Evolutionary conservation across 257 asterid genomes (phyloP), one percentile per base, ranked within the genome.

Genomic region (Sherardia arvensis): DNA sequence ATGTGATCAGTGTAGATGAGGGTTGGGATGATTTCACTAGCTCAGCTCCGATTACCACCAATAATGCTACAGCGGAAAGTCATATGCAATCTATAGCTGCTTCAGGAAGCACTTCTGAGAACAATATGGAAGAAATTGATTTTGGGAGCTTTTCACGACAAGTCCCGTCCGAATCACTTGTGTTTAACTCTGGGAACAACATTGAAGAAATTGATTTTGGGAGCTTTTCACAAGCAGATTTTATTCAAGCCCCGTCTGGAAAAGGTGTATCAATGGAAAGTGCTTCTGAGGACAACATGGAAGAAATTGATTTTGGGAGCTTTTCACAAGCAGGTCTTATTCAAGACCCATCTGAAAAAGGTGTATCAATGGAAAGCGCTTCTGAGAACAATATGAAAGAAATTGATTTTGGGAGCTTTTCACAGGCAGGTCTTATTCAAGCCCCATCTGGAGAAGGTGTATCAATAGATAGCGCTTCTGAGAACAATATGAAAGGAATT

Each of bases 11-110:
- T 26, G 59, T 48, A 66, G 83, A 82, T 47, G 83, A 70, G 25
- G 80, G 78, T 4, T 87, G 97, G 97, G 67, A 85, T 81, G 85
- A 82, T 70, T 84, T 90, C 74, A 75, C 87, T 4, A 77, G 83
- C 79, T 78, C 87, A 38, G 64, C 78, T 60, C 71, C 71, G 59
- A 59, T 55, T 80, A 80, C 59, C 78, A 61, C 81, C 32, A 66
- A 66, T 56, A 75, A 51, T 76, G 74, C 62, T 51, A 66, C 73
- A 79, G 64, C 48, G 43, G 72, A 72, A 67, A 74, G 27, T 71
- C 71, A 67, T 64, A 49, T 57, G 74, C 77, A 75, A 22, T 77
- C 54, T 69, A 62, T 69, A 26, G 71, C 61, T 38, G 49, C 81
- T 69, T 71, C 61, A n/a, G 81, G 33, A 56, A 68, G 77, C 70